These are phyloP conservation scores for Lactarius vividus DNA, from an alignment of 768 basidiomycete species.

Conservation along the genomic window DNA sequence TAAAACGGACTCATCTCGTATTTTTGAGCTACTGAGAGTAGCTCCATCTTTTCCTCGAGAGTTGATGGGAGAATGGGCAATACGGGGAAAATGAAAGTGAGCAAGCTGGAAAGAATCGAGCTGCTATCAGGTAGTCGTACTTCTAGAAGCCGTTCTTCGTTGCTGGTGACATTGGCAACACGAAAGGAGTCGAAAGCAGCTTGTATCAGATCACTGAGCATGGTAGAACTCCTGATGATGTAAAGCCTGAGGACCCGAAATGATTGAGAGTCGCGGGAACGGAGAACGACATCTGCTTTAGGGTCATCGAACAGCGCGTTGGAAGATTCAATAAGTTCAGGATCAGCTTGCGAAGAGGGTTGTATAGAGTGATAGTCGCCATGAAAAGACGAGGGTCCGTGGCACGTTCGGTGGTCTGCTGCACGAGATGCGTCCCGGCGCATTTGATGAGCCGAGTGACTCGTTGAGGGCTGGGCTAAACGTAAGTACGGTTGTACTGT, in stretches of 20 bases:
- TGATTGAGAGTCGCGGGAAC: background rate
- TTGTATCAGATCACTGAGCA: background rate
- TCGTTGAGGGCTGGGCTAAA: too few species aligned
- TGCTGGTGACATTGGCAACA: too few species aligned
- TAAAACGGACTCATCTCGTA: background rate
- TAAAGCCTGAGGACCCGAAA: slow-evolving; percentile 5
- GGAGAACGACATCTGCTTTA: slow-evolving; percentile 15
- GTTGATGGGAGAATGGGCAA: background rate
- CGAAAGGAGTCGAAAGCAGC: too few species aligned
- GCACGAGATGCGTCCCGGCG: too few species aligned
- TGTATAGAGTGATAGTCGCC: background rate
- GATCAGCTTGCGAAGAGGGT: too few species aligned
- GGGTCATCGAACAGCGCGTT: slow-evolving; percentile 5
- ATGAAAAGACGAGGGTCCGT: background rate
- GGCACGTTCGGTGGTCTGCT: background rate
- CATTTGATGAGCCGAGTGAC: too few species aligned
- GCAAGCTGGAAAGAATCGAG: background rate
- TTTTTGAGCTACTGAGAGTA: background rate
- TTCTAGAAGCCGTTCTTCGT: too few species aligned
- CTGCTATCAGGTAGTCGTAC: background rate
- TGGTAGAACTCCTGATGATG: background rate
- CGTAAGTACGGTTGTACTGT: too few species aligned
- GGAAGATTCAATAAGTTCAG: background rate
- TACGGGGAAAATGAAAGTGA: background rate
- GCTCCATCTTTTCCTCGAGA: background rate